Conservation (phyloP, 106 monocot genomes). For the Iris macrosiphon region DNA sequence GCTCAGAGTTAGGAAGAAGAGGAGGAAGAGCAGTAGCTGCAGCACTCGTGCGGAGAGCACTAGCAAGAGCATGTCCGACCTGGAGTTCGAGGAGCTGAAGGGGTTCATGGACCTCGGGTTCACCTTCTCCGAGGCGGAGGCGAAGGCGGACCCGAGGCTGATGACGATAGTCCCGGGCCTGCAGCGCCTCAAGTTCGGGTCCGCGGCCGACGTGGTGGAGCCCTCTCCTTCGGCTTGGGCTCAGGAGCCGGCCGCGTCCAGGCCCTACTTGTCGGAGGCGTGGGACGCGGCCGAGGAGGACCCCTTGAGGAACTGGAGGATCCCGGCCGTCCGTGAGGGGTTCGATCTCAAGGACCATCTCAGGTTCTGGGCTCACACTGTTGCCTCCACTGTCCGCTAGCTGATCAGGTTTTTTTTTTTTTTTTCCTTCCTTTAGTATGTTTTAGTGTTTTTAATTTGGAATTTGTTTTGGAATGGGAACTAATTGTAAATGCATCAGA, state of each 20-base stretch:
- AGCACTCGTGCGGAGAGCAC: neutral
- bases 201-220: neutral
- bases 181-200: conserved; percentile 21
- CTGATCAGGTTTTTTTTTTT: too few species aligned
- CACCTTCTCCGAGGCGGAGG: conserved; percentile 44
- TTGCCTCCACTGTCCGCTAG: conserved; percentile 23
- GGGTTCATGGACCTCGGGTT: conserved; percentile 79
- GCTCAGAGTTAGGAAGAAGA: neutral
- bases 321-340: conserved; percentile 28
- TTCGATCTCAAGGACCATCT: conserved; percentile 37
- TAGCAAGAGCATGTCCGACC: conserved; percentile 52
- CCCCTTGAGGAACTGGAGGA: too few species aligned
- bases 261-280: conserved; percentile 81
- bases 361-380: conserved; percentile 38
- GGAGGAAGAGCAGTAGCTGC: conserved; percentile 11
- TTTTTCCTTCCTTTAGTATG: too few species aligned
- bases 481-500: too few species aligned
- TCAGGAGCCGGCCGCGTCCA: neutral
- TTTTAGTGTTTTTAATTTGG: too few species aligned
- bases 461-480: too few species aligned
- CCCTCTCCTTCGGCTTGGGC: too few species aligned
- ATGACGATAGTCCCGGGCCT: conserved; percentile 63
- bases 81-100: conserved; percentile 80
- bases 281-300: conserved; percentile 36
- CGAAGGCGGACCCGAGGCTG: conserved; percentile 41